These are phyloP conservation scores for Apophysomyces sp. DNA, from an alignment of 371 early-diverging fungal species.

Conservation along the genomic window DNA sequence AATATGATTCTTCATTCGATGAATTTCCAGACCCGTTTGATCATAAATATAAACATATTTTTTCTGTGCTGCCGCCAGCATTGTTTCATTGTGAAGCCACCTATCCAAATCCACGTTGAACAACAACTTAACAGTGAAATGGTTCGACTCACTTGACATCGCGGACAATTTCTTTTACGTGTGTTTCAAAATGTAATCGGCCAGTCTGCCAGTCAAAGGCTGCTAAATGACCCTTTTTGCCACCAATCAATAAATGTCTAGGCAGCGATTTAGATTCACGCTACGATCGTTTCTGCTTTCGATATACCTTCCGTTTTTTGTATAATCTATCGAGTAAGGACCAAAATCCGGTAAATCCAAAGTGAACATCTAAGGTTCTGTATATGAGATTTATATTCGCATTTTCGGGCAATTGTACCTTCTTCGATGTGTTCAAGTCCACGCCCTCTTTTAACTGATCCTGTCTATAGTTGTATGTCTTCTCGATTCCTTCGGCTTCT, in stretches of 20 bases:
- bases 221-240: constrained; percentile 90
- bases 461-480: constrained; percentile 87
- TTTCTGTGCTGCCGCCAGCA: constrained; percentile 97
- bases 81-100: constrained; percentile 96
- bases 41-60: constrained; percentile 97
- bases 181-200: constrained; percentile 80
- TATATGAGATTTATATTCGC: neutral
- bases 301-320: constrained; percentile 79
- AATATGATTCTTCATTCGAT: constrained; percentile 84
- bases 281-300: neutral
- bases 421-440: constrained; percentile 76
- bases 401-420: constrained; percentile 47
- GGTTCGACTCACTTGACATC: constrained; percentile 79
- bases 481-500: constrained; percentile 89
- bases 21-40: constrained; percentile 91
- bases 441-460: constrained; percentile 71
- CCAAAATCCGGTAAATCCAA: constrained; percentile 86
- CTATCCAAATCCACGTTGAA: constrained; percentile 27
- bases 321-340: constrained; percentile 88
- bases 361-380: constrained; percentile 63
- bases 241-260: constrained; percentile 83
- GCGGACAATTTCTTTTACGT: constrained; percentile 87
- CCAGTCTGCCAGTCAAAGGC: constrained; percentile 93
- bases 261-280: neutral
- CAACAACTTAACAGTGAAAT: neutral